Evolutionary conservation across 768 basidiomycete species (phyloP).

Genomic region (Tricholoma flavovirens): DNA sequence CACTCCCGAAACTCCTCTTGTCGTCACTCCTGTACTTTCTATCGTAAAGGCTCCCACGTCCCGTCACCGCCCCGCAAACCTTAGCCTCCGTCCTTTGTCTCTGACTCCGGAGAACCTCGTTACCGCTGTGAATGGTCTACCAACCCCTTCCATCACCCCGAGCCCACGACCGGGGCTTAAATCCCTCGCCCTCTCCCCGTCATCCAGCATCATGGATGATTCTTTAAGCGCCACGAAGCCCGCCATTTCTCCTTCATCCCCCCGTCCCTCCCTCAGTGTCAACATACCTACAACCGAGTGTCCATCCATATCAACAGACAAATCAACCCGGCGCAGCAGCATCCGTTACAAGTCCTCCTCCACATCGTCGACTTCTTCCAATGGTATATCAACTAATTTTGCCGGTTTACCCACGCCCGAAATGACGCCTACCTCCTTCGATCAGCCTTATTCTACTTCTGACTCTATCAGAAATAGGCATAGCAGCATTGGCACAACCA

Average conservation of each 20-base stretch:
- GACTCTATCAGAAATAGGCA: conserved; percentile 25
- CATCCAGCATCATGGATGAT: conserved; percentile 23
- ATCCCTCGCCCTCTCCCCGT: conserved; percentile 44
- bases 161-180: conserved; percentile 44
- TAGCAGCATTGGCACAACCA: conserved; percentile 22
- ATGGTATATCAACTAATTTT: conserved; percentile 26
- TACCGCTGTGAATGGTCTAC: conserved; percentile 31
- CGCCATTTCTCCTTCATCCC: conserved; percentile 18
- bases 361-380: conserved; percentile 11
- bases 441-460: conserved; percentile 35
- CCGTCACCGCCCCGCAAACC: conserved; percentile 61
- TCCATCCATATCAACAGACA: conserved; percentile 24
- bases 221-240: conserved; percentile 16
- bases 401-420: conserved; percentile 66
- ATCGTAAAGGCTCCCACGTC: conserved; percentile 32
- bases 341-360: conserved; percentile 65
- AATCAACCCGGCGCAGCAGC: conserved; percentile 53
- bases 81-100: conserved; percentile 66
- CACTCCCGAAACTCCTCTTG: conserved; percentile 23
- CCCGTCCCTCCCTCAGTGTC: conserved; percentile 35
- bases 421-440: conserved; percentile 57
- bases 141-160: conserved; percentile 53
- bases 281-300: conserved; percentile 25
- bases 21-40: conserved; percentile 26
- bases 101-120: conserved; percentile 51